Evolutionary conservation across 345 rosid genomes (phyloP).

Genomic region (Moricandia moricandioides): DNA sequence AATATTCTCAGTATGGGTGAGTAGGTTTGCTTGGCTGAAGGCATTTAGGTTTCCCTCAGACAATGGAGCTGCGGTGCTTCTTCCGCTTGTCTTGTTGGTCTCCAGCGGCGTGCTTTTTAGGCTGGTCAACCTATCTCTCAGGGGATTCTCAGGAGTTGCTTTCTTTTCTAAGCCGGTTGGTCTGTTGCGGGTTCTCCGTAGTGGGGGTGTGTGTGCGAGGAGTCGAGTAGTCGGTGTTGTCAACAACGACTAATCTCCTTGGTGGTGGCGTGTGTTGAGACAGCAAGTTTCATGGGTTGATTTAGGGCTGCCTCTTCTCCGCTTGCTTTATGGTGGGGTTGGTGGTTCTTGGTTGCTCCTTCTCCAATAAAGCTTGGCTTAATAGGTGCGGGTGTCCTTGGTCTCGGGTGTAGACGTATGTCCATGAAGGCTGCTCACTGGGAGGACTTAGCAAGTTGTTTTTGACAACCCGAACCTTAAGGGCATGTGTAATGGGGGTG

Average conservation of each 20-base stretch:
- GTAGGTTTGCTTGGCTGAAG: not conserved
- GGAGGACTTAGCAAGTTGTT: too few relatives aligned
- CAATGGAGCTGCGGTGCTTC: not conserved
- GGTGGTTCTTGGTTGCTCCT: too few relatives aligned
- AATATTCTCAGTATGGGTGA: too few relatives aligned
- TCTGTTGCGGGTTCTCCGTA: not conserved
- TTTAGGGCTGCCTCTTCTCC: too few relatives aligned
- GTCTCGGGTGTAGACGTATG: too few relatives aligned
- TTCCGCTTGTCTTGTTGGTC: not conserved
- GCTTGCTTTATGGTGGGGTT: too few relatives aligned
- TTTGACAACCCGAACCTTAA: too few relatives aligned
- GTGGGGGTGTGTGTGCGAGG: not conserved
- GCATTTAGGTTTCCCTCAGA: not conserved
- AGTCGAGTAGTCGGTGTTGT: not conserved
- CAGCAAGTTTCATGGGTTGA: too few relatives aligned
- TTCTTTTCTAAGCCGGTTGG: not conserved
- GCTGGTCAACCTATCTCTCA: not conserved
- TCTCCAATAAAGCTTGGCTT: too few relatives aligned
- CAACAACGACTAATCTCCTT: not conserved
- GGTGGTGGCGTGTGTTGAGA: not conserved
- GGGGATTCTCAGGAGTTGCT: not conserved
- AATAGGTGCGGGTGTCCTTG: too few relatives aligned
- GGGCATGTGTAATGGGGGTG: too few relatives aligned
- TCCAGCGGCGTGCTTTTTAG: not conserved
- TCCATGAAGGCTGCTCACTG: too few relatives aligned